A percentile compares a stretch with the other conserved stretches of the same genome.
Evolutionary conservation across 139 green algal genomes (phyloP).

Genomic region (Coelastrella sp.): DNA sequence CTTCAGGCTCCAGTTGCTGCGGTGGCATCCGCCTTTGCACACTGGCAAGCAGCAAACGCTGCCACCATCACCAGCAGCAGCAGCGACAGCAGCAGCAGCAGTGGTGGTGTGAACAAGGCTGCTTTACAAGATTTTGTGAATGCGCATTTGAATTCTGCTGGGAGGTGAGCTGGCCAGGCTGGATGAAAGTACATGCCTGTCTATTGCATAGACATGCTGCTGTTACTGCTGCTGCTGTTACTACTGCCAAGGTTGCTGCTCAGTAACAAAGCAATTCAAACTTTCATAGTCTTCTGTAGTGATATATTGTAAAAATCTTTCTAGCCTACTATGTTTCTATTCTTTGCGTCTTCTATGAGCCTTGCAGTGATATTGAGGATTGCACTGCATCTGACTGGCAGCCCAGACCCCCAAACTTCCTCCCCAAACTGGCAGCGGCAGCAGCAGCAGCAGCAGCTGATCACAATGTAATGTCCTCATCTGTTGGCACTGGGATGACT

Average conservation of each 20-base stretch:
- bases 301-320: no score
- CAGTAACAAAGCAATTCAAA: no score
- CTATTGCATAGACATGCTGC: neutral
- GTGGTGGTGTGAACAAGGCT: no score
- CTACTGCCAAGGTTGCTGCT: neutral
- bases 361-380: slow-evolving; percentile 34
- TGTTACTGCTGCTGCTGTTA: neutral
- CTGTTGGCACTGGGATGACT: neutral
- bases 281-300: no score
- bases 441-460: neutral
- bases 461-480: neutral
- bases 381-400: slow-evolving; percentile 30
- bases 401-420: slow-evolving; percentile 16
- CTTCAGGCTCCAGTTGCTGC: neutral
- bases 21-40: neutral
- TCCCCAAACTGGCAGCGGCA: slow-evolving; percentile 20
- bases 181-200: no score
- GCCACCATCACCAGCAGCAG: neutral
- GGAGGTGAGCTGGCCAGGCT: neutral
- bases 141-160: neutral
- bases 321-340: no score
- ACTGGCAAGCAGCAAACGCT: neutral
- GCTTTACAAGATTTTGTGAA: slow-evolving; percentile 11
- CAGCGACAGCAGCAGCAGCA: neutral
- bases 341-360: neutral